Conservation (phyloP, 2,329 filamentous ascomycete species). For the Trichophaea hybrida region DNA sequence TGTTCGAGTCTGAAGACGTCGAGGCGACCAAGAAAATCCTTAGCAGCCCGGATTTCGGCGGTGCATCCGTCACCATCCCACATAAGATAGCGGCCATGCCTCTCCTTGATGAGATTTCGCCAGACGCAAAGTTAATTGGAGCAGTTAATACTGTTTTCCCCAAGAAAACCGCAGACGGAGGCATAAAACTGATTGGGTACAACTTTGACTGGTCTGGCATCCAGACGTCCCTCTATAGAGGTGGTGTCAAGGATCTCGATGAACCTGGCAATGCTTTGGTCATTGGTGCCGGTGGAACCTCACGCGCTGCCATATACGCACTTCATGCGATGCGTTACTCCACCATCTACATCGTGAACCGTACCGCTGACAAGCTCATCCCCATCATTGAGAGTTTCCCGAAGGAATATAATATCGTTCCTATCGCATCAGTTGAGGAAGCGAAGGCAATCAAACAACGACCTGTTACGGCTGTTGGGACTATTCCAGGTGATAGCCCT, state of each 20-base stretch:
- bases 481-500: constrained; percentile 75
- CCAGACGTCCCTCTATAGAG: constrained; percentile 58
- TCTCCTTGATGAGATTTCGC: constrained; percentile 63
- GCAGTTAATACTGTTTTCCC: constrained; percentile 90
- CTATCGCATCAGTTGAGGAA: constrained; percentile 43
- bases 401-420: constrained; percentile 46
- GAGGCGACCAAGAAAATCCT: constrained; percentile 51
- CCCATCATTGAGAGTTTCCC: constrained; percentile 60
- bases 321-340: constrained; percentile 68
- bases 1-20: constrained; percentile 50
- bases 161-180: constrained; percentile 31
- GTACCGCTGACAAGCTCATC: constrained; percentile 54
- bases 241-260: constrained; percentile 42
- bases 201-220: constrained; percentile 97
- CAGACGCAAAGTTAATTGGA: constrained; percentile 68
- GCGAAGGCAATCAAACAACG: constrained; percentile 37
- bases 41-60: constrained; percentile 61
- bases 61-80: constrained; percentile 89
- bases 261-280: constrained; percentile 52
- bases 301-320: constrained; percentile 79
- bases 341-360: constrained; percentile 76
- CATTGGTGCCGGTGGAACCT: constrained; percentile 81
- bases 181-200: constrained; percentile 55
- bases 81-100: constrained; percentile 79
- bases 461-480: constrained; percentile 54